These are phyloP conservation scores for Pseudogymnoascus destructans DNA, from an alignment of 2,329 filamentous ascomycete species.

Conservation along the genomic window DNA sequence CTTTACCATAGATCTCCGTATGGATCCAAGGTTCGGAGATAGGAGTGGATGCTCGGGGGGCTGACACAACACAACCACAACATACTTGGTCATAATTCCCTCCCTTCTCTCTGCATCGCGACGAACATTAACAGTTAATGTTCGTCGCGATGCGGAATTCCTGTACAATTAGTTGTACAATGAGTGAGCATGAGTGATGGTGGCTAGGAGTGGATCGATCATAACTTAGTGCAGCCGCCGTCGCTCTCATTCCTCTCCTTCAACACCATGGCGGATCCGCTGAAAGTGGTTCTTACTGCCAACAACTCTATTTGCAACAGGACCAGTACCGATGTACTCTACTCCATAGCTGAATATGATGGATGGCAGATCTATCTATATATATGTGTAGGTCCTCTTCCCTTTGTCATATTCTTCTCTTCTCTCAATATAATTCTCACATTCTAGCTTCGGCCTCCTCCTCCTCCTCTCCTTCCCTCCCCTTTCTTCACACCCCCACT, in stretches of 20 bases:
- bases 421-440: neutral
- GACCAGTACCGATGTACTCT: neutral
- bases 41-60: neutral
- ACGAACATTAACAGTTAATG: too few relatives aligned
- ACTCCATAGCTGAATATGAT: neutral
- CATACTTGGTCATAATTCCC: neutral
- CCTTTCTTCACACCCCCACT: neutral
- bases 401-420: constrained; percentile 23
- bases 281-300: neutral
- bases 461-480: neutral
- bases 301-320: neutral
- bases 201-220: neutral
- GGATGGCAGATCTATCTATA: constrained; percentile 28
- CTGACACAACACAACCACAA: neutral
- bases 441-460: neutral
- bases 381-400: constrained; percentile 21
- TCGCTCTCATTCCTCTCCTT: neutral
- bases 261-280: neutral
- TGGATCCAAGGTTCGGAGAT: neutral
- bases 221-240: neutral
- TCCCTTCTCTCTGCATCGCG: neutral
- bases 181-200: neutral
- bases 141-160: neutral
- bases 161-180: neutral
- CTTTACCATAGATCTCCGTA: neutral